These are phyloP conservation scores for Rhizoctonia solani DNA, from an alignment of 1,284 basidiomycete genomes.

Conservation along the genomic window DNA sequence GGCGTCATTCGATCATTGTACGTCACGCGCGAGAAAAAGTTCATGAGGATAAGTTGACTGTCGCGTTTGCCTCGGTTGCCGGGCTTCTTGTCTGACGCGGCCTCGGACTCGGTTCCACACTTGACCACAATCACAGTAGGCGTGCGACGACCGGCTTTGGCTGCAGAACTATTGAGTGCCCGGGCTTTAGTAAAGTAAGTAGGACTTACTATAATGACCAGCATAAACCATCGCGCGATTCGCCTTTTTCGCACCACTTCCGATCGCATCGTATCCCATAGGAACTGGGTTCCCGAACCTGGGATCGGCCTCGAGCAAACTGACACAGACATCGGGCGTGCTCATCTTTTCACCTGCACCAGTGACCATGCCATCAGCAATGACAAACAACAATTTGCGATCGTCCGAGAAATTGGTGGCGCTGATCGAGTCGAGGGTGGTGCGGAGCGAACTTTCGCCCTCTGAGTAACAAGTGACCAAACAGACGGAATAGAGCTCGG, in stretches of 20 bases:
- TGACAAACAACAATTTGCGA: constrained; percentile 90
- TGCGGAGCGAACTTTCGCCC: constrained; percentile 88
- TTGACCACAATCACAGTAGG: constrained; percentile 98
- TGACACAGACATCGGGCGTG: constrained; percentile 96
- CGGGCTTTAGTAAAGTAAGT: constrained; percentile 2
- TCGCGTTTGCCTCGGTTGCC: constrained; percentile 99
- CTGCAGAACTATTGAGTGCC: constrained; percentile 48
- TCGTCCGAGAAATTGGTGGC: constrained; percentile 88
- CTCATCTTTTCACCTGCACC: constrained; percentile 93
- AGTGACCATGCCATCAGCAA: constrained; percentile 99
- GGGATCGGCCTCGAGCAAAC: constrained; percentile 89
- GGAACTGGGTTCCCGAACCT: constrained; percentile 95
- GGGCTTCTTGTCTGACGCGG: constrained; percentile 83
- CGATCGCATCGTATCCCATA: constrained; percentile 93
- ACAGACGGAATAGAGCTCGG: constrained; percentile 93
- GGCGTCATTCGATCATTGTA: constrained; percentile 99
- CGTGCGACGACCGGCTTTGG: constrained; percentile 81
- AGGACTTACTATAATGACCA: constrained; percentile 91
- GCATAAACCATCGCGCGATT: constrained; percentile 99
- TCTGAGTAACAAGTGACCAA: constrained; percentile 98
- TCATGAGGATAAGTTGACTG: constrained; percentile 98
- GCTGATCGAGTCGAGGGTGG: constrained; percentile 92
- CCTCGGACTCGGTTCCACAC: constrained; percentile 88
- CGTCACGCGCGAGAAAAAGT: constrained; percentile 98
- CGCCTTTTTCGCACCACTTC: constrained; percentile 83